Conservation (phyloP, 257 asterid genomes). For the Mentha longifolia region DNA sequence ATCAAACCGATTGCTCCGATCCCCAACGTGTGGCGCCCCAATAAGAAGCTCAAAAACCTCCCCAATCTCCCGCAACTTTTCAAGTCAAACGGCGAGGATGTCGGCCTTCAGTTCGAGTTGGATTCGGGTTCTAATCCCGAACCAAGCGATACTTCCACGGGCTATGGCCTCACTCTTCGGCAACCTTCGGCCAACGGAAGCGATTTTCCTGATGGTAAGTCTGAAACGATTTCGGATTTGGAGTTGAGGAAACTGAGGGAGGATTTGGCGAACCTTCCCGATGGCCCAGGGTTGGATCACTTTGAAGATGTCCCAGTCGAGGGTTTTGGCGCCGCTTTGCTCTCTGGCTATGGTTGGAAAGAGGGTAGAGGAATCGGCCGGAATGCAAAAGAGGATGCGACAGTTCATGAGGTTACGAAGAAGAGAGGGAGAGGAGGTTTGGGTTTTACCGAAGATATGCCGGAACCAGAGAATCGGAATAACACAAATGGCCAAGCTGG, state of each 20-base stretch:
- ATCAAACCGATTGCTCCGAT: constrained; percentile 34
- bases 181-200: no score
- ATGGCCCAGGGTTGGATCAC: constrained; percentile 57
- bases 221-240: no score
- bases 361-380: constrained; percentile 83
- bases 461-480: constrained; percentile 31
- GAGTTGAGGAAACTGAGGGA: no score
- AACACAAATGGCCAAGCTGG: constrained; percentile 34
- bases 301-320: constrained; percentile 77
- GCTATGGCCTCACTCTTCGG: no score
- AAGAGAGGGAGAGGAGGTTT: constrained; percentile 81
- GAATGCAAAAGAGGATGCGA: constrained; percentile 67
- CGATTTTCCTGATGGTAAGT: no score
- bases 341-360: constrained; percentile 83
- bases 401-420: constrained; percentile 47
- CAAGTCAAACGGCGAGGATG: no score
- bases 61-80: no score
- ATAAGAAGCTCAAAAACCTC: no score
- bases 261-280: constrained; percentile 69
- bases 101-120: no score
- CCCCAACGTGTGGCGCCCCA: no score
- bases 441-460: constrained; percentile 55
- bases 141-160: no score
- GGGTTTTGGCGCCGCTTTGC: constrained; percentile 67
- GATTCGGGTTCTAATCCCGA: no score